Base-by-base conservation (phyloP, 1,284 basidiomycete species). In the Inonotus hispidus region DNA sequence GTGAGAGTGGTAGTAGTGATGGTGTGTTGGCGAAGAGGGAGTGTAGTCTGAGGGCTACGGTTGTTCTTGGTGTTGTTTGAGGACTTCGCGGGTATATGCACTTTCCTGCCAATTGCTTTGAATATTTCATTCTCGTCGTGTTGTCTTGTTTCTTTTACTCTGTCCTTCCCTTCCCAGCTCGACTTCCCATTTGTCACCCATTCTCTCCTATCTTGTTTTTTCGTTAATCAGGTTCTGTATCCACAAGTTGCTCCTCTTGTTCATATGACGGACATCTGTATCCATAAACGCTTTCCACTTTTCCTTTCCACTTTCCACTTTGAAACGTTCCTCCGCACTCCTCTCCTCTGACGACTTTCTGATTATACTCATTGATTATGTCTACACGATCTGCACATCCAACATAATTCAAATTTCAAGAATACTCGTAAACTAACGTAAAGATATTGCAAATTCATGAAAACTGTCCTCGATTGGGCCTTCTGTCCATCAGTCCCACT, bases 31-130 rank as follows among this genome's bases (percentile, higher is more conserved):
- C 16, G 41, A 73, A 71, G 39, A 79, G 74, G 69, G 79, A 82
- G 66, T 77, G 82, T 39, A 90, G 87, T 66, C 70, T 93, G 65
- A 75, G 91, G 50, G 89, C 88, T 46, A 92, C 87, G 2, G 80
- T 93, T 57, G 79, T 91, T 41, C 72, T 92, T 62, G 90, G 88
- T 3, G 72, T 92, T 54, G 83, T 91, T 47, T 92, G 76, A 75
- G n/a, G 25, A 19, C 19, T 29, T 32, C 10, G 21, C 19, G n/a
- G 16, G 16, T 16, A 14, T 43, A 43, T 2, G 16, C 16, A 43
- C 16, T 7, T 43, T n/a, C 19, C 1, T 43, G 8, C 6, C n/a
- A n/a, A 5, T 21, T 7, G n/a, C 16, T 6, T 43, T 43, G 10
- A 6, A 13, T 43, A n/a, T 43, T 5, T 43, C n/a, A 2, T 5